Evolutionary conservation across 1,284 basidiomycete genomes (phyloP).

Genomic region (Mycosarcoma mackinlayi): DNA sequence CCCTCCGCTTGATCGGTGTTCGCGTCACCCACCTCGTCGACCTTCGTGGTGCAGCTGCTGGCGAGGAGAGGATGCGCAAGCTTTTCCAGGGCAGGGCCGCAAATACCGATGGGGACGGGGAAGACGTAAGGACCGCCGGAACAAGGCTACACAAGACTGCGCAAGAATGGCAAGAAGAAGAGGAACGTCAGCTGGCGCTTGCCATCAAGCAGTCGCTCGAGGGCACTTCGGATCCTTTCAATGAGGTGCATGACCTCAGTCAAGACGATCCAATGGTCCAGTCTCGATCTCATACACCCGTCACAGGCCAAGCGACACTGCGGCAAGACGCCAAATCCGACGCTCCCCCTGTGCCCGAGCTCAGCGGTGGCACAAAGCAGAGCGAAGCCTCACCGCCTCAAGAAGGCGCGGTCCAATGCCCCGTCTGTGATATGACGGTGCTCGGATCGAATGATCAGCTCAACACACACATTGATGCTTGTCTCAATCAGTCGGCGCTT

Average conservation of each 20-base stretch:
- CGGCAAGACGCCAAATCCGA: no score
- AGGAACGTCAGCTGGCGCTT: slow-evolving; percentile 43
- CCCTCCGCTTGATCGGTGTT: slow-evolving; percentile 60
- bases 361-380: not conserved
- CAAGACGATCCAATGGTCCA: slow-evolving; percentile 20
- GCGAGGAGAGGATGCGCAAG: slow-evolving; percentile 36
- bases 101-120: not conserved
- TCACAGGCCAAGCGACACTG: not conserved
- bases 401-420: slow-evolving; percentile 24
- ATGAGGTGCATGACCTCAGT: slow-evolving; percentile 28
- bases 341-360: not conserved
- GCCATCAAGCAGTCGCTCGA: slow-evolving; percentile 47
- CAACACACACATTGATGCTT: slow-evolving; percentile 52
- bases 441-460: slow-evolving; percentile 37
- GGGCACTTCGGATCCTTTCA: slow-evolving; percentile 21
- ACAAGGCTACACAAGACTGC: slow-evolving; percentile 14
- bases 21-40: slow-evolving; percentile 56
- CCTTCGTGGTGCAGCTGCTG: slow-evolving; percentile 39
- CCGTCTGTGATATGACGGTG: slow-evolving; percentile 33
- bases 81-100: slow-evolving; percentile 23
- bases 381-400: not conserved
- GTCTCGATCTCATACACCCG: slow-evolving; percentile 3
- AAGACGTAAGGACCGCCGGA: not conserved
- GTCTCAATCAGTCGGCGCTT: slow-evolving; percentile 28
- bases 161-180: slow-evolving; percentile 36